Conservation (phyloP, 1,284 basidiomycete species). For the Laetiporus sulphureus region DNA sequence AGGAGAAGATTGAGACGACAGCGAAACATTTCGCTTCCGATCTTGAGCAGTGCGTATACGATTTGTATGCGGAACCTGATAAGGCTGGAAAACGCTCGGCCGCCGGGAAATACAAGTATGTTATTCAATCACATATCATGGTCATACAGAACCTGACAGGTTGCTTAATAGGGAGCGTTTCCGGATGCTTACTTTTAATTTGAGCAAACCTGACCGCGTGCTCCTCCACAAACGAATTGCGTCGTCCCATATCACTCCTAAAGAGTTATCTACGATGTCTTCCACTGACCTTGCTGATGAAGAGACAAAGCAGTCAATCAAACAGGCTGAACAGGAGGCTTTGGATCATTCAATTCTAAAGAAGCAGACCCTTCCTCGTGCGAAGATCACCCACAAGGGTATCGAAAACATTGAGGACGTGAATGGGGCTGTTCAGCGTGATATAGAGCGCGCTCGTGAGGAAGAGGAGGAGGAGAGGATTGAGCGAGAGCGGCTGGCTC, state of each 20-base stretch:
- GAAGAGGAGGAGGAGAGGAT: conserved; percentile 57
- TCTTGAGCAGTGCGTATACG: conserved; percentile 66
- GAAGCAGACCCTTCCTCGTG: conserved; percentile 63
- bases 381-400: conserved; percentile 88
- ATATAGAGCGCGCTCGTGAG: conserved; percentile 47
- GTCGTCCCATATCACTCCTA: conserved; percentile 53
- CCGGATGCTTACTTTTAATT: conserved; percentile 76
- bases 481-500: conserved; percentile 55
- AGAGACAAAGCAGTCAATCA: conserved; percentile 74
- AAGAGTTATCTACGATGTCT: conserved; percentile 74
- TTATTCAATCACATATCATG: conserved; percentile 9
- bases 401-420: conserved; percentile 79
- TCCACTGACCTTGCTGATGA: conserved; percentile 82
- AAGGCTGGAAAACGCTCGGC: conserved; percentile 62
- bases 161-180: conserved; percentile 62
- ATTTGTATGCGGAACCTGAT: conserved; percentile 70
- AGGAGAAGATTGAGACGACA: conserved; percentile 40
- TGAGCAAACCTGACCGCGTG: conserved; percentile 69
- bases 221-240: conserved; percentile 71
- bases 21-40: conserved; percentile 57
- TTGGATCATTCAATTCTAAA: conserved; percentile 78
- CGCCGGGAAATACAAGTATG: conserved; percentile 75
- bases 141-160: conserved; percentile 4
- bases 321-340: conserved; percentile 71
- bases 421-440: conserved; percentile 45